Evolutionary conservation across 164 flowering plant species (phyloP).

Genomic region (Aristolochia contorta): DNA sequence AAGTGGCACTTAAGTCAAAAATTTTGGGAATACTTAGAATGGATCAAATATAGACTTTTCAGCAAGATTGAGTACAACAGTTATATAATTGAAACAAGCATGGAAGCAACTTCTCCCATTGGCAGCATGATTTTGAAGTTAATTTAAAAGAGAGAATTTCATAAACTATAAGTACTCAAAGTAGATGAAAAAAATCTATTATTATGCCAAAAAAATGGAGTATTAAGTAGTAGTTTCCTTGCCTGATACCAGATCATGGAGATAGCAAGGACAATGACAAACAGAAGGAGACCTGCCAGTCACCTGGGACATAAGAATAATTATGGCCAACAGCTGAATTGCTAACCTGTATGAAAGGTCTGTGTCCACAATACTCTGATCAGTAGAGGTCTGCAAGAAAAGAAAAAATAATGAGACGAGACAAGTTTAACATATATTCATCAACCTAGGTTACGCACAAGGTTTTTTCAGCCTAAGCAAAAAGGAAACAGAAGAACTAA

Average conservation of each 20-base stretch:
- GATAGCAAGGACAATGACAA: conserved; percentile 42
- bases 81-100: no score
- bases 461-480: neutral
- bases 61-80: no score
- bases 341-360: conserved; percentile 83
- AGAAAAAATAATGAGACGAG: neutral
- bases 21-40: no score
- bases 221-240: conserved; percentile 9
- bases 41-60: no score
- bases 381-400: conserved; percentile 54
- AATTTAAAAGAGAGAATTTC: no score
- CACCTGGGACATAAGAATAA: conserved; percentile 59
- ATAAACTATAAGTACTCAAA: no score
- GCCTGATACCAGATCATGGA: conserved; percentile 82
- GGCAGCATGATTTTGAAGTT: no score
- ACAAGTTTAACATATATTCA: neutral
- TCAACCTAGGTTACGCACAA: neutral
- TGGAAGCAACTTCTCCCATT: no score
- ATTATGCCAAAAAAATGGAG: neutral
- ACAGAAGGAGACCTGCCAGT: conserved; percentile 67
- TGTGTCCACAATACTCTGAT: conserved; percentile 74
- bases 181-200: no score
- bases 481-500: conserved; percentile 15
- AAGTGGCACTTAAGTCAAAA: no score
- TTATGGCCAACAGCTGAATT: conserved; percentile 61